A percentile compares a stretch with the other conserved stretches of the same genome.
Evolutionary conservation across 129 eudicot genomes (phyloP).

Genomic region (Scalesia atractyloides): DNA sequence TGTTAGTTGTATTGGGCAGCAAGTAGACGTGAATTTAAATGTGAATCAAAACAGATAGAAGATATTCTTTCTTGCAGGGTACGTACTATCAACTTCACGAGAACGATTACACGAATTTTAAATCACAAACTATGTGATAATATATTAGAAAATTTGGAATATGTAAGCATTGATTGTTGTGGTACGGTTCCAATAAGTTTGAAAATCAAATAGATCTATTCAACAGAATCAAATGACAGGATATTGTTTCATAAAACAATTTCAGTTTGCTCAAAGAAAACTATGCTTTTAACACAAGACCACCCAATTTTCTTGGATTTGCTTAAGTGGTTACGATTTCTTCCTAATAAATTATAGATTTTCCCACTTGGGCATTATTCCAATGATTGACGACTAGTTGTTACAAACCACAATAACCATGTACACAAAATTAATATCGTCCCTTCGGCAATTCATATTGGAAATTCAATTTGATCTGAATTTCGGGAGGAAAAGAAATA

Average conservation of each 20-base stretch:
- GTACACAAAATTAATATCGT: neutral
- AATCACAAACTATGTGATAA: neutral
- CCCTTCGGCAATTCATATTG: neutral
- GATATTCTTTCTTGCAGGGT: neutral
- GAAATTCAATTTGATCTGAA: neutral
- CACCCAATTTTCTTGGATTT: slow-evolving; percentile 17
- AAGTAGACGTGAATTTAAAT: neutral
- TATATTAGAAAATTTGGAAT: neutral
- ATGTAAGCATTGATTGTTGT: neutral
- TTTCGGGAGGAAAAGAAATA: too few species aligned
- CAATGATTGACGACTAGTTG: slow-evolving; percentile 8
- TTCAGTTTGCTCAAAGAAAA: neutral
- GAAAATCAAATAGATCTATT: neutral
- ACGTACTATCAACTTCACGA: neutral
- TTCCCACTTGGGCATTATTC: neutral
- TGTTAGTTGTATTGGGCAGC: neutral
- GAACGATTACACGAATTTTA: neutral
- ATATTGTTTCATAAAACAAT: neutral
- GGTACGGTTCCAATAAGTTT: neutral
- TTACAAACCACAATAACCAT: neutral
- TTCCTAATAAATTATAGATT: slow-evolving; percentile 9
- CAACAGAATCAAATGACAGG: slow-evolving; percentile 7
- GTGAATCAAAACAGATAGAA: neutral
- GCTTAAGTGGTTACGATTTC: slow-evolving; percentile 10
- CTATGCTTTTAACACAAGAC: slow-evolving; percentile 3